phyloP scores from a whole-genome alignment of 352 stramenopile genomes.

The Globisporangium camurandrum region DNA sequence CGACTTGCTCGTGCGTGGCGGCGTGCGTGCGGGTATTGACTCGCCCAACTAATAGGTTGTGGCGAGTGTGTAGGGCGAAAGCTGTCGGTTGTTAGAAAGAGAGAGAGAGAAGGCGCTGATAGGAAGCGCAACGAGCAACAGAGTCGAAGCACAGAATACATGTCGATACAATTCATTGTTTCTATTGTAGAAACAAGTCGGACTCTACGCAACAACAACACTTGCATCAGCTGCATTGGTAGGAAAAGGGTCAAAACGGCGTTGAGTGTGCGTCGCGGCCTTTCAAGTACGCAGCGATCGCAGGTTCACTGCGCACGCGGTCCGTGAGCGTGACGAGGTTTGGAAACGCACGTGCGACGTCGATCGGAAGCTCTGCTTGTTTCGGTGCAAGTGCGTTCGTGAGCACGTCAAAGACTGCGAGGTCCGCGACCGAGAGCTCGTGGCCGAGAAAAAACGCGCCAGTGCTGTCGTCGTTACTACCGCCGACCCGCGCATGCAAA shows the following conservation, averaged over 20 bases:
- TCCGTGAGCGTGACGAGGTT: conserved; percentile 13
- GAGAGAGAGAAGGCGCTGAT: background rate
- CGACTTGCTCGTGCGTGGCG: conserved; percentile 63
- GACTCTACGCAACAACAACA: conserved; percentile 2
- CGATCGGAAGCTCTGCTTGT: conserved; percentile 19
- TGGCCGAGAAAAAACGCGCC: conserved; percentile 27
- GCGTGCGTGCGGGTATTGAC: conserved; percentile 69
- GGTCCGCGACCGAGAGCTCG: conserved; percentile 24
- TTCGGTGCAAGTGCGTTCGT: conserved; percentile 24
- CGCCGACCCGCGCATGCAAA: background rate
- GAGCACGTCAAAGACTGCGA: conserved; percentile 30
- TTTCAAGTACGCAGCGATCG: conserved; percentile 11
- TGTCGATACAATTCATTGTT: background rate
- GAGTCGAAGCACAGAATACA: background rate
- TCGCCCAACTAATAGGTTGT: conserved; percentile 16
- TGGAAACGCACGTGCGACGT: conserved; percentile 18
- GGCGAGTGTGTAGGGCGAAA: background rate
- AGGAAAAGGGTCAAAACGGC: background rate
- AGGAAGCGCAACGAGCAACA: background rate
- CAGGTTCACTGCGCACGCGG: conserved; percentile 4
- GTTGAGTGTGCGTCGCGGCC: conserved; percentile 5
- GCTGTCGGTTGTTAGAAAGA: background rate
- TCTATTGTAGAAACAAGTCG: background rate
- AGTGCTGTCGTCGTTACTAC: background rate
- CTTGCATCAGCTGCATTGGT: no score